phyloP scores from a whole-genome alignment of 2,329 filamentous ascomycete species.

The Penicillium expansum region DNA sequence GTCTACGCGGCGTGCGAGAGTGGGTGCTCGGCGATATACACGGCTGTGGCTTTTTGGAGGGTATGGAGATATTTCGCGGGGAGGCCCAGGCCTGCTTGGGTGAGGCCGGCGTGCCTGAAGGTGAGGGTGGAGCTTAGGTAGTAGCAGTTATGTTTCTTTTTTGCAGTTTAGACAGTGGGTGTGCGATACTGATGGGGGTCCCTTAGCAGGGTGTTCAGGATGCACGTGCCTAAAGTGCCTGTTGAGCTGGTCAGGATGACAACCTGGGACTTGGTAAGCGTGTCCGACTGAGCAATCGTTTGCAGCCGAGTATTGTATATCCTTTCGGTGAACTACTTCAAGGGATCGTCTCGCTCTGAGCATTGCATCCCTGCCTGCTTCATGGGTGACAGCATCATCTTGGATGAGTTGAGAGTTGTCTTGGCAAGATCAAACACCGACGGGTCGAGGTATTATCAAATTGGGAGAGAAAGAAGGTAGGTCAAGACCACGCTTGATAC shows the following conservation, averaged over 20 bases:
- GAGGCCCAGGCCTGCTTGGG: no score
- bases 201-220: not conserved
- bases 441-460: not conserved
- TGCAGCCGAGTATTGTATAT: not conserved
- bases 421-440: not conserved
- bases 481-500: not conserved
- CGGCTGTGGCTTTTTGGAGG: no score
- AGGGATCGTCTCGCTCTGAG: not conserved
- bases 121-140: no score
- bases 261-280: not conserved
- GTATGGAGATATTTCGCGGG: no score
- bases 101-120: no score
- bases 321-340: not conserved
- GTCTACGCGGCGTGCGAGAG: not conserved
- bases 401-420: not conserved
- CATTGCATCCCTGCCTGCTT: not conserved
- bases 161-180: not conserved
- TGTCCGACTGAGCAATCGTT: not conserved
- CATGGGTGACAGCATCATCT: not conserved
- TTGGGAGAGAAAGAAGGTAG: not conserved
- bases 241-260: not conserved
- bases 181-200: not conserved
- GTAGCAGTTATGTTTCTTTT: no score
- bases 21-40: no score
- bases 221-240: not conserved